A percentile compares a stretch with the other conserved stretches of the same genome.
Conservation (phyloP, 164 flowering plant species). For the Santalum album region DNA sequence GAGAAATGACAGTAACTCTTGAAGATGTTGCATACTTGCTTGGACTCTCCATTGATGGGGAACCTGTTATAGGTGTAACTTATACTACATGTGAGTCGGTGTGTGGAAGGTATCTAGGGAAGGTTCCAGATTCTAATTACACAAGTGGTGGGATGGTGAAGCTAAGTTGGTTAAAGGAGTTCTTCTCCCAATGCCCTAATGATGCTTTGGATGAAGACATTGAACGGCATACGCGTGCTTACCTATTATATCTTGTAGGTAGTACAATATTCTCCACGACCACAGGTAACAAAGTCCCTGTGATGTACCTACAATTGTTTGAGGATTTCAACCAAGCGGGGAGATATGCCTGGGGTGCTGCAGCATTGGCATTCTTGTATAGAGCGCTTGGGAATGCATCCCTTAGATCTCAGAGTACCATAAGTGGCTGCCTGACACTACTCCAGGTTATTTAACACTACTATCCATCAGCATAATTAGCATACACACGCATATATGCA, state of each 20-base stretch:
- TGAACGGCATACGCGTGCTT: conserved; percentile 54
- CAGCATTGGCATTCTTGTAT: conserved; percentile 61
- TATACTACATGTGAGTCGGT: conserved; percentile 41
- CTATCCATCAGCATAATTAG: too few relatives aligned
- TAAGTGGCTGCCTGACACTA: conserved; percentile 65
- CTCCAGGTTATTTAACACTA: conserved; percentile 35
- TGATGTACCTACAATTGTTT: conserved; percentile 66
- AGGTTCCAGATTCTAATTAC: conserved; percentile 40
- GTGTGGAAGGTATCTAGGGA: conserved; percentile 45
- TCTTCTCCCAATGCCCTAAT: conserved; percentile 48
- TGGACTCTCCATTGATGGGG: conserved; percentile 62
- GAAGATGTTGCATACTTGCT: conserved; percentile 53
- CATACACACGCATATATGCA: too few relatives aligned
- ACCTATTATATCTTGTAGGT: conserved; percentile 61
- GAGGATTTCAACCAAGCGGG: conserved; percentile 59
- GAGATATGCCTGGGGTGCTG: conserved; percentile 73
- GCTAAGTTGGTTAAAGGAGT: conserved; percentile 68
- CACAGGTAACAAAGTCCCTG: conserved; percentile 71
- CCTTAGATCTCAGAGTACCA: conserved; percentile 55
- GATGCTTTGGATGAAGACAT: conserved; percentile 39
- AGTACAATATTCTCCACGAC: conserved; percentile 77
- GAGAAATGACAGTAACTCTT: conserved; percentile 72
- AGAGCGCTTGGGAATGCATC: conserved; percentile 81
- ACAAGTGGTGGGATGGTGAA: conserved; percentile 78
- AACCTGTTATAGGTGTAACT: conserved; percentile 60